phyloP scores from a whole-genome alignment of 495 filamentous ascomycete genomes.

The Penicillium verhagenii region DNA sequence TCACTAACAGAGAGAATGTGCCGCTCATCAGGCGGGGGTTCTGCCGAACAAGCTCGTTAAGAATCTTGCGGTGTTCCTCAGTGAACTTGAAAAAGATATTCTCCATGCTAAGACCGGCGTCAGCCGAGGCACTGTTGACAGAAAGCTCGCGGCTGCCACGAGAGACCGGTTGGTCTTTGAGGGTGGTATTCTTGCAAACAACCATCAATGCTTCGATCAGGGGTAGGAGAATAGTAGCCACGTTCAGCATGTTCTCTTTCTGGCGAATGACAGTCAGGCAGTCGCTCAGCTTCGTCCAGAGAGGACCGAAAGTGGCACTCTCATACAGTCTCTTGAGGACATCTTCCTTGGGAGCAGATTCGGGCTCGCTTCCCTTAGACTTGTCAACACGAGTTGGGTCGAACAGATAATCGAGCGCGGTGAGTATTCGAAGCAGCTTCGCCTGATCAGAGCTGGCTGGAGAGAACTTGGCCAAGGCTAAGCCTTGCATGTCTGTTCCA shows the following conservation, averaged over 20 bases:
- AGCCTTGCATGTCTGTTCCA: slow-evolving; percentile 90
- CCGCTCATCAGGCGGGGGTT: slow-evolving; percentile 98
- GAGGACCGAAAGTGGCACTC: slow-evolving; percentile 78
- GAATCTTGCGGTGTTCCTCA: slow-evolving; percentile 94
- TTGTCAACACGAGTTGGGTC: slow-evolving; percentile 64
- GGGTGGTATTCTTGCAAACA: slow-evolving; percentile 92
- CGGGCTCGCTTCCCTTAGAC: slow-evolving; percentile 53
- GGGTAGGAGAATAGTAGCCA: slow-evolving; percentile 91
- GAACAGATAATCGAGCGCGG: slow-evolving; percentile 94
- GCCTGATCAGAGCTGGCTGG: slow-evolving; percentile 93
- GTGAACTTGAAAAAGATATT: slow-evolving; percentile 97
- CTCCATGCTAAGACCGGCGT: slow-evolving; percentile 68
- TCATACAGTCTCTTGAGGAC: slow-evolving; percentile 85
- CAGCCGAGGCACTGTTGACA: slow-evolving; percentile 73
- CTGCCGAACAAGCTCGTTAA: slow-evolving; percentile 95
- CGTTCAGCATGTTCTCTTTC: slow-evolving; percentile 92
- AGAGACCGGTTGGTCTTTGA: slow-evolving; percentile 64
- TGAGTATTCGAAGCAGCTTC: slow-evolving; percentile 89
- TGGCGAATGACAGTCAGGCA: slow-evolving; percentile 85
- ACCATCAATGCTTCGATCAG: slow-evolving; percentile 97
- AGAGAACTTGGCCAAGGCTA: slow-evolving; percentile 93
- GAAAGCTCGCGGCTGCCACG: slow-evolving; percentile 67
- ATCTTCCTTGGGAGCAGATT: slow-evolving; percentile 63
- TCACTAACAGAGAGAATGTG: slow-evolving; percentile 90
- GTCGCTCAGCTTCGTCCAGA: slow-evolving; percentile 94